Evolutionary conservation across 306 rosid species (phyloP).

Genomic region (Albizia julibrissin): DNA sequence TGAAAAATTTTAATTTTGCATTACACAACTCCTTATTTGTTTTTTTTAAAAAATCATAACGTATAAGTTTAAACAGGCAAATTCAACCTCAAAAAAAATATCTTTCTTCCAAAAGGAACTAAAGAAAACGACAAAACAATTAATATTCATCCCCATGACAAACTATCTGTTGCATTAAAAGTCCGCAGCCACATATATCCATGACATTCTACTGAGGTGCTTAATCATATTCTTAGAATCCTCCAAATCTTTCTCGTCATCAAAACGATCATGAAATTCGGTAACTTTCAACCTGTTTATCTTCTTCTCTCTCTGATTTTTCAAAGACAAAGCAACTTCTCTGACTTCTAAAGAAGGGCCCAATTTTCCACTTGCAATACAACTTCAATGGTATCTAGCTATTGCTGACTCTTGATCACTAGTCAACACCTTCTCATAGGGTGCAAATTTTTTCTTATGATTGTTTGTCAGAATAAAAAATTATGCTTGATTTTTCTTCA

Average conservation of each 20-base stretch:
- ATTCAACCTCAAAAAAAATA: neutral
- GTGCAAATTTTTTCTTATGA: slow-evolving; percentile 22
- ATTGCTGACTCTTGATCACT: slow-evolving; percentile 16
- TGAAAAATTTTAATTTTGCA: neutral
- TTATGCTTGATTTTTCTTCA: neutral
- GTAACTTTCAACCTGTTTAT: slow-evolving; percentile 11
- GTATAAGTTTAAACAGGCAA: neutral
- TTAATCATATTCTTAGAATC: slow-evolving; percentile 3
- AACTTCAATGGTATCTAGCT: slow-evolving; percentile 32
- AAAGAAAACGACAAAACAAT: neutral
- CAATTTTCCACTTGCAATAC: neutral
- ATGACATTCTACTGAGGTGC: neutral
- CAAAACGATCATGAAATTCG: slow-evolving; percentile 11
- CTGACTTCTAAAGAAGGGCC: neutral
- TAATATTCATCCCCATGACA: neutral
- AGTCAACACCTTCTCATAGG: slow-evolving; percentile 38
- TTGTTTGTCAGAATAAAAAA: slow-evolving; percentile 4
- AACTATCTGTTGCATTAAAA: neutral
- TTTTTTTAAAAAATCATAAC: neutral
- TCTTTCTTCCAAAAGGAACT: neutral
- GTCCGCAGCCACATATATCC: neutral
- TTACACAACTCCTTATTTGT: neutral
- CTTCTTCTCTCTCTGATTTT: neutral
- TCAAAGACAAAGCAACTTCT: neutral
- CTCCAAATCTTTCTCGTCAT: slow-evolving; percentile 12